phyloP scores from a whole-genome alignment of 2,329 filamentous ascomycete species.

The Cordyceps tenuipes region DNA sequence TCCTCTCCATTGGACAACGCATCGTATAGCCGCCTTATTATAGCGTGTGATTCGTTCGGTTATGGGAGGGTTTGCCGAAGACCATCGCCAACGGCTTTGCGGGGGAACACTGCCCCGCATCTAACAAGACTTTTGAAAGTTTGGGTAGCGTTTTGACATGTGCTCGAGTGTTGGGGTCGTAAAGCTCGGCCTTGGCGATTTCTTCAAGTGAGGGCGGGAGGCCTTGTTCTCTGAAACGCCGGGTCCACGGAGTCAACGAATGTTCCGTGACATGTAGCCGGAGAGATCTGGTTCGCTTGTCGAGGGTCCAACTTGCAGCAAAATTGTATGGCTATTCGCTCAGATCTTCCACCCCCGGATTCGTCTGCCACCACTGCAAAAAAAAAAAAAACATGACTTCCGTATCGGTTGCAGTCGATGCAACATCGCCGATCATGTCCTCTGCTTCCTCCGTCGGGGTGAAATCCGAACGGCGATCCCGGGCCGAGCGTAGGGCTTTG shows the following conservation, averaged over 20 bases:
- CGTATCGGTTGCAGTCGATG: no score
- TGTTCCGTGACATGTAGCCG: not conserved
- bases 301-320: not conserved
- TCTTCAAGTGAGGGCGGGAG: not conserved
- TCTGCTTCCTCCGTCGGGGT: not conserved
- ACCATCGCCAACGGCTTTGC: constrained; percentile 8
- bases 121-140: not conserved
- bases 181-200: not conserved
- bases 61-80: not conserved
- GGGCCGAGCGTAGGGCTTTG: not conserved
- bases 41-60: not conserved
- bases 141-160: not conserved
- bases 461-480: not conserved
- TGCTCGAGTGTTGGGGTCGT: not conserved
- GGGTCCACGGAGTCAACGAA: not conserved
- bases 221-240: not conserved
- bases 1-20: not conserved
- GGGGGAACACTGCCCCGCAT: not conserved
- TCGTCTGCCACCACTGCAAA: no score
- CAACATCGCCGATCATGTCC: no score
- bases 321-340: not conserved
- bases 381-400: no score
- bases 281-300: not conserved
- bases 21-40: not conserved
- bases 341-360: no score